These are phyloP conservation scores for Marsdenia floribunda DNA, from an alignment of 257 asterid genomes.

Conservation along the genomic window DNA sequence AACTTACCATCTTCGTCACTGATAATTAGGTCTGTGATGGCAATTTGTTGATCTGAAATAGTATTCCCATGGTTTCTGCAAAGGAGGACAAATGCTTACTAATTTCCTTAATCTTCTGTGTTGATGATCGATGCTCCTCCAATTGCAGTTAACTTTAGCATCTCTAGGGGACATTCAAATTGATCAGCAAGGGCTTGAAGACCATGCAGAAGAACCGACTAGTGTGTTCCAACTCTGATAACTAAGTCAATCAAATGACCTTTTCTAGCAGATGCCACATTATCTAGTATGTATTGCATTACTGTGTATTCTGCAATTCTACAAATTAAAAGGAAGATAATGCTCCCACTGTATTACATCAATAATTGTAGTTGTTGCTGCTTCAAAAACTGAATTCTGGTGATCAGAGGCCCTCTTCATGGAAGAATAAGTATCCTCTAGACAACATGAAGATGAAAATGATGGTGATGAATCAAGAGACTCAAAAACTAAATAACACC, in stretches of 20 bases:
- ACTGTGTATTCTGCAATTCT: slow-evolving; percentile 28
- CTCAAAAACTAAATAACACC: slow-evolving; percentile 19
- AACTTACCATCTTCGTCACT: too few species aligned
- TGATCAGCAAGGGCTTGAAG: slow-evolving; percentile 30
- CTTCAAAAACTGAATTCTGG: neutral
- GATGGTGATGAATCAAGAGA: slow-evolving; percentile 22
- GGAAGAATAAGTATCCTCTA: slow-evolving; percentile 7
- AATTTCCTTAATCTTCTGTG: slow-evolving; percentile 23
- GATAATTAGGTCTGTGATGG: too few species aligned
- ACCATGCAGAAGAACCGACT: slow-evolving; percentile 40
- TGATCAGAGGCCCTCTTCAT: neutral
- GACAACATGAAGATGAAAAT: slow-evolving; percentile 4
- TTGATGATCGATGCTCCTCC: slow-evolving; percentile 20
- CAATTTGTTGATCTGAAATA: slow-evolving; percentile 20
- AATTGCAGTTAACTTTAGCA: slow-evolving; percentile 42
- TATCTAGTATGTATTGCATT: slow-evolving; percentile 35
- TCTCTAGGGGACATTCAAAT: slow-evolving; percentile 18
- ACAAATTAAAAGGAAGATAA: slow-evolving; percentile 27
- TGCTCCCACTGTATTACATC: slow-evolving; percentile 10
- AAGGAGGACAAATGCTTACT: slow-evolving; percentile 28
- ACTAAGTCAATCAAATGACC: slow-evolving; percentile 40
- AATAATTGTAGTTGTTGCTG: neutral
- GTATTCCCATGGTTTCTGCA: slow-evolving; percentile 29
- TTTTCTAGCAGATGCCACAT: slow-evolving; percentile 27
- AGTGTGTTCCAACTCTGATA: slow-evolving; percentile 27